phyloP scores from a whole-genome alignment of 2,329 filamentous ascomycete species.

The Alternaria incomplexa region DNA sequence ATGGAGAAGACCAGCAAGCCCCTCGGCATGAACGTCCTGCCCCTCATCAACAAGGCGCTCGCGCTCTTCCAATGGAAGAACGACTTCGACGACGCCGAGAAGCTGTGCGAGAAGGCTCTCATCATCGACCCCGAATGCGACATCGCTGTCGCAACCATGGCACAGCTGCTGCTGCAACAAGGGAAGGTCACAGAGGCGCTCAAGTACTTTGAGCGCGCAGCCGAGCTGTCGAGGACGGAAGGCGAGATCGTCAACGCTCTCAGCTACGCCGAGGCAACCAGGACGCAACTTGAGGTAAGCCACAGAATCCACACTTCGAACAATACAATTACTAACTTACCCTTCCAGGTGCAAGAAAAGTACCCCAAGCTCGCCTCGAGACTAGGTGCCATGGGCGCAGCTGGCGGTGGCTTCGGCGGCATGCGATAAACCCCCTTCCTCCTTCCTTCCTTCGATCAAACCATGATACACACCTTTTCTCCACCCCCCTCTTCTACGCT shows the following conservation, averaged over 20 bases:
- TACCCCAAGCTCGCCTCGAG: slow-evolving; percentile 58
- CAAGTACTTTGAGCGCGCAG: slow-evolving; percentile 95
- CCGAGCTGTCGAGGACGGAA: slow-evolving; percentile 91
- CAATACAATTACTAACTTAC: background rate
- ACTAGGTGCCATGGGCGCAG: slow-evolving; percentile 54
- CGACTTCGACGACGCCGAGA: slow-evolving; percentile 92
- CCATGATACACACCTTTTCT: background rate
- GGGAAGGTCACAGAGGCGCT: slow-evolving; percentile 95
- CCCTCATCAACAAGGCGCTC: slow-evolving; percentile 97
- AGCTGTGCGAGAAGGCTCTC: slow-evolving; percentile 94
- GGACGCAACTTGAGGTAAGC: slow-evolving; percentile 81
- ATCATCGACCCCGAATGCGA: slow-evolving; percentile 99
- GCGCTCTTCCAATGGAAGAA: slow-evolving; percentile 98
- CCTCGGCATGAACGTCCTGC: slow-evolving; percentile 95
- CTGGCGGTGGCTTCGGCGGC: slow-evolving; percentile 33
- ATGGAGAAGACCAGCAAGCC: slow-evolving; percentile 96
- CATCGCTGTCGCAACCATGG: slow-evolving; percentile 98
- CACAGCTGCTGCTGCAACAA: slow-evolving; percentile 94
- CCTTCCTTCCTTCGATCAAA: background rate
- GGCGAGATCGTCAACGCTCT: slow-evolving; percentile 95
- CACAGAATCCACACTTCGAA: background rate
- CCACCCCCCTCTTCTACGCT: background rate
- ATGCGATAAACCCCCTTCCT: slow-evolving; percentile 37
- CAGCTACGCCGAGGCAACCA: slow-evolving; percentile 94
- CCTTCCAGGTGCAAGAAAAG: slow-evolving; percentile 56